phyloP scores from a whole-genome alignment of 352 stramenopile species.

The Pythium rishiriense region DNA sequence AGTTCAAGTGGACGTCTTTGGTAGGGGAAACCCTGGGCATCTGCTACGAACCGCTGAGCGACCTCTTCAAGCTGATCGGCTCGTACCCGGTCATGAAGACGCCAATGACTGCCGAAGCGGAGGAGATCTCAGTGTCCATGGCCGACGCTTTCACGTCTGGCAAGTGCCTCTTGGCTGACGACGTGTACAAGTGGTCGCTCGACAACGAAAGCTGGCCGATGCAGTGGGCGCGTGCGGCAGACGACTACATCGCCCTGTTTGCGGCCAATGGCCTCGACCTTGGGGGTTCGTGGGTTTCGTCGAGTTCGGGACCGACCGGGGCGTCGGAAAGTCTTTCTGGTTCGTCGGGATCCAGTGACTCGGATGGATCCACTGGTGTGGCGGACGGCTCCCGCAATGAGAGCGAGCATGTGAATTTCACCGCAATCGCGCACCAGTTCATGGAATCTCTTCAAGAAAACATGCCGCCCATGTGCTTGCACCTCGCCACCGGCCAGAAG shows the following conservation, averaged over 20 bases:
- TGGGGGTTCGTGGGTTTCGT: no score
- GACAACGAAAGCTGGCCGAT: constrained; percentile 29
- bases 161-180: constrained; percentile 36
- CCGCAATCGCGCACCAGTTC: background rate
- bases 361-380: no score
- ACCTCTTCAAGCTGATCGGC: constrained; percentile 34
- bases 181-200: constrained; percentile 31
- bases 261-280: background rate
- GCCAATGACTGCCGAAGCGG: constrained; percentile 5
- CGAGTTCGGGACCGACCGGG: no score
- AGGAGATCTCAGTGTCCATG: constrained; percentile 26
- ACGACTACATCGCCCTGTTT: constrained; percentile 13
- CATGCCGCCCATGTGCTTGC: constrained; percentile 24
- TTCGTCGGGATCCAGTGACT: background rate
- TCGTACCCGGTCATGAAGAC: constrained; percentile 35
- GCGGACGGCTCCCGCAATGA: no score
- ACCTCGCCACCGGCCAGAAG: constrained; percentile 31
- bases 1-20: constrained; percentile 35
- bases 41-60: constrained; percentile 31
- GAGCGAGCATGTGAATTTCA: background rate
- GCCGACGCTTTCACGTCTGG: constrained; percentile 38
- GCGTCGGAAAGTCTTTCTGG: no score
- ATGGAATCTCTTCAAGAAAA: background rate
- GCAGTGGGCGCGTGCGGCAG: constrained; percentile 20
- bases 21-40: constrained; percentile 36